These are phyloP conservation scores for Alternaria incomplexa DNA, from an alignment of 2,329 filamentous ascomycete species.

Conservation along the genomic window DNA sequence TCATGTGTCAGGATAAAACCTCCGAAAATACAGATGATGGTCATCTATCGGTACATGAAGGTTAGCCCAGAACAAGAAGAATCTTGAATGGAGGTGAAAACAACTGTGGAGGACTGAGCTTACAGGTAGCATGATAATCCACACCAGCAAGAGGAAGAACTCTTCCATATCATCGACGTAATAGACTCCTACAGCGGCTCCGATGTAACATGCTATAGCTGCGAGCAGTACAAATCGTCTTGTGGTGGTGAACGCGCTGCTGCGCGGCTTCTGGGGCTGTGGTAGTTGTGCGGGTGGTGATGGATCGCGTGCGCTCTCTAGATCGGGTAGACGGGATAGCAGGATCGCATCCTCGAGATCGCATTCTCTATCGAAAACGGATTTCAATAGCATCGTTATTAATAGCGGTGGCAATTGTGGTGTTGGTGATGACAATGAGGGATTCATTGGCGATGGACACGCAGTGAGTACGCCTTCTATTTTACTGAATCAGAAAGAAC, in stretches of 20 bases:
- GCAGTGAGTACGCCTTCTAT: not conserved
- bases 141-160: not conserved
- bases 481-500: not conserved
- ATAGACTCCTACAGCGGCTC: not conserved
- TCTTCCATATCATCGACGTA: not conserved
- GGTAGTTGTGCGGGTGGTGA: not conserved
- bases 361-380: not conserved
- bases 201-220: not conserved
- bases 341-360: not conserved
- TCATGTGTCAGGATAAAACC: not conserved
- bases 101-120: fast-evolving
- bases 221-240: not conserved
- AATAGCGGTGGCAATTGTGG: not conserved
- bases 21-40: not conserved
- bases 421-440: not conserved
- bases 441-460: not conserved
- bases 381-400: not conserved
- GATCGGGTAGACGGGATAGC: not conserved
- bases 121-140: not conserved
- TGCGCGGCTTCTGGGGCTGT: not conserved
- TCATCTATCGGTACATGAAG: not conserved
- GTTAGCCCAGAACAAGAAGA: not conserved
- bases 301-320: not conserved
- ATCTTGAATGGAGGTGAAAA: not conserved
- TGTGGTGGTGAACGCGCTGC: not conserved